phyloP scores from a whole-genome alignment of 1,284 basidiomycete genomes.

The Schizopora paradoxa region DNA sequence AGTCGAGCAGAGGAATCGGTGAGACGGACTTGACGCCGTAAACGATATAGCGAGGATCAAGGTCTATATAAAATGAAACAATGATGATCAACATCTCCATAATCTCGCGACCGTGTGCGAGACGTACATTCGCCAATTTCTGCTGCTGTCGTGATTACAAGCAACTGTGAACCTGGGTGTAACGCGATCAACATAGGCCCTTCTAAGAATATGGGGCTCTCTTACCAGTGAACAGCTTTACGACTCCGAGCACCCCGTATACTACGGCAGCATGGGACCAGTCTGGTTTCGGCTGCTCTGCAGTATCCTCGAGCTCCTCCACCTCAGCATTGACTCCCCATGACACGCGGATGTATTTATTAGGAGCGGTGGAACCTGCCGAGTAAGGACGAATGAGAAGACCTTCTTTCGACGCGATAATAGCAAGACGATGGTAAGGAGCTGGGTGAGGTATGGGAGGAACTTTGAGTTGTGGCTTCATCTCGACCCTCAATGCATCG shows the following conservation, averaged over 20 bases:
- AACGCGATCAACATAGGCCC: constrained; percentile 10
- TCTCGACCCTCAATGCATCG: constrained; percentile 17
- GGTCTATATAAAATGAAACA: constrained; percentile 5
- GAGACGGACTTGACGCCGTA: constrained; percentile 16
- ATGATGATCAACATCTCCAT: not conserved
- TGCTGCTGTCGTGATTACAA: constrained; percentile 15
- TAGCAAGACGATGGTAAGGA: constrained; percentile 59
- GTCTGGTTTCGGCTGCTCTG: constrained; percentile 31
- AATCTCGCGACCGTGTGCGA: not conserved
- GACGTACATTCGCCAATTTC: constrained; percentile 14
- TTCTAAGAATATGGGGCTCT: constrained; percentile 12
- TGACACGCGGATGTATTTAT: constrained; percentile 45
- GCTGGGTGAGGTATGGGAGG: constrained; percentile 68
- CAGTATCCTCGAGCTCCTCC: constrained; percentile 42
- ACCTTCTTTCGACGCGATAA: constrained; percentile 54
- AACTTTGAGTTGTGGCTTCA: constrained; percentile 59
- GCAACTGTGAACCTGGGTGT: constrained; percentile 11
- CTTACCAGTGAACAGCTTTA: constrained; percentile 65
- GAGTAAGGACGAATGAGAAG: constrained; percentile 57
- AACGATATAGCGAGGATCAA: constrained; percentile 12
- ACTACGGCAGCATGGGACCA: constrained; percentile 56
- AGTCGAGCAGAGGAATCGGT: constrained; percentile 13
- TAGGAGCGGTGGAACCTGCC: constrained; percentile 29
- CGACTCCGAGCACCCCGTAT: constrained; percentile 66
- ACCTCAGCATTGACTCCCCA: constrained; percentile 59